These are phyloP conservation scores for Epicoccum sorghinum DNA, from an alignment of 2,329 filamentous ascomycete genomes.

Conservation along the genomic window DNA sequence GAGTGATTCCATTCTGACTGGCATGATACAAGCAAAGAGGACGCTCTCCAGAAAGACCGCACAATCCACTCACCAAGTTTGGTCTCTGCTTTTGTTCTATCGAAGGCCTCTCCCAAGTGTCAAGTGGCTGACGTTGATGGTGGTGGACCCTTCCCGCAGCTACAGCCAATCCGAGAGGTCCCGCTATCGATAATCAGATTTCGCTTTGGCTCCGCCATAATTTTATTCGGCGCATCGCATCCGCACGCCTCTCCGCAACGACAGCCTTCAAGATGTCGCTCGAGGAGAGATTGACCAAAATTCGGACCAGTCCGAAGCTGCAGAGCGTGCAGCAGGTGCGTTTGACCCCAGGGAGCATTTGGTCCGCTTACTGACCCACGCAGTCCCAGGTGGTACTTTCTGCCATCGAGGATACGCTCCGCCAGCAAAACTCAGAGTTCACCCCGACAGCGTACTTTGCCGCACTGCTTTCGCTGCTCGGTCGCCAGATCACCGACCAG, in stretches of 20 bases:
- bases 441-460: constrained; percentile 94
- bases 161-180: not conserved
- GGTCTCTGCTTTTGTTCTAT: no score
- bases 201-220: not conserved
- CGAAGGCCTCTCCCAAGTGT: no score
- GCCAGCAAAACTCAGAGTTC: constrained; percentile 81
- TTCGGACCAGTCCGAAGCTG: constrained; percentile 87
- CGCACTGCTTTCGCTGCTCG: constrained; percentile 86
- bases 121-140: no score
- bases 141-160: no score
- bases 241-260: constrained; percentile 20
- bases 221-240: constrained; percentile 7
- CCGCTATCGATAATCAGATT: constrained; percentile 12
- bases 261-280: constrained; percentile 60
- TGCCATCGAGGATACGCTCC: constrained; percentile 90
- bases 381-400: constrained; percentile 85
- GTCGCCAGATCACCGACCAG: constrained; percentile 70
- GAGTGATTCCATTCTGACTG: no score
- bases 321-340: constrained; percentile 90
- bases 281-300: constrained; percentile 94
- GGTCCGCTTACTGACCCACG: constrained; percentile 15
- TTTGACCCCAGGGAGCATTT: no score
- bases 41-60: no score
- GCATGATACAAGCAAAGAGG: no score
- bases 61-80: no score